These are phyloP conservation scores for Tetratostichococcus sp. DNA, from an alignment of 139 green algal species.

Conservation along the genomic window DNA sequence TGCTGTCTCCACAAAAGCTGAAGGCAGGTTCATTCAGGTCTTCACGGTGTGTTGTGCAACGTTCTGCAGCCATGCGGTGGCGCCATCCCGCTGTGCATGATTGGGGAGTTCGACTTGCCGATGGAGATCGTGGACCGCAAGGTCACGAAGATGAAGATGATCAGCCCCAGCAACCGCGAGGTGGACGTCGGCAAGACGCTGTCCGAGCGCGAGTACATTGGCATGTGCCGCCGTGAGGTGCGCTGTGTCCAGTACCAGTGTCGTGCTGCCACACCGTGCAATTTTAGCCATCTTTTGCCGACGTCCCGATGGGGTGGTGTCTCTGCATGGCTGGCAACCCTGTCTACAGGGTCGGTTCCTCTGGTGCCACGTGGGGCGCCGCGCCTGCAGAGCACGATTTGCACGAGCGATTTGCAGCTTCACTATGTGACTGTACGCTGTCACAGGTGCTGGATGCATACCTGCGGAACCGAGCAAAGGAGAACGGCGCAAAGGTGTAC, in stretches of 20 bases:
- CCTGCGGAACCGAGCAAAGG: constrained; percentile 87
- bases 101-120: constrained; percentile 96
- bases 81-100: constrained; percentile 98
- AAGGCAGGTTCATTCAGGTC: too few relatives aligned
- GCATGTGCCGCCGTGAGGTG: constrained; percentile 92
- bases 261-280: too few relatives aligned
- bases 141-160: constrained; percentile 99
- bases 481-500: constrained; percentile 83
- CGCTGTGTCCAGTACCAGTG: not conserved
- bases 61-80: constrained; percentile 85
- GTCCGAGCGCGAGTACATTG: constrained; percentile 96
- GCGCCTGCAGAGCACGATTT: too few relatives aligned
- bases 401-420: too few relatives aligned
- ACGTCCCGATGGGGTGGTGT: too few relatives aligned
- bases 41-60: not conserved
- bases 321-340: too few relatives aligned
- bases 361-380: too few relatives aligned
- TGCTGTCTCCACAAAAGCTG: too few relatives aligned
- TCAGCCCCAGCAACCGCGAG: constrained; percentile 96
- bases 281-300: too few relatives aligned
- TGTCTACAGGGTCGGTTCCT: too few relatives aligned
- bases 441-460: constrained; percentile 88
- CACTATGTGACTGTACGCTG: not conserved
- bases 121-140: constrained; percentile 93
- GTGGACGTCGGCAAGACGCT: constrained; percentile 98